A percentile compares a stretch with the other conserved stretches of the same genome.
Conservation (phyloP, 2,329 filamentous ascomycete genomes). For the Salinomyces thailandicus region DNA sequence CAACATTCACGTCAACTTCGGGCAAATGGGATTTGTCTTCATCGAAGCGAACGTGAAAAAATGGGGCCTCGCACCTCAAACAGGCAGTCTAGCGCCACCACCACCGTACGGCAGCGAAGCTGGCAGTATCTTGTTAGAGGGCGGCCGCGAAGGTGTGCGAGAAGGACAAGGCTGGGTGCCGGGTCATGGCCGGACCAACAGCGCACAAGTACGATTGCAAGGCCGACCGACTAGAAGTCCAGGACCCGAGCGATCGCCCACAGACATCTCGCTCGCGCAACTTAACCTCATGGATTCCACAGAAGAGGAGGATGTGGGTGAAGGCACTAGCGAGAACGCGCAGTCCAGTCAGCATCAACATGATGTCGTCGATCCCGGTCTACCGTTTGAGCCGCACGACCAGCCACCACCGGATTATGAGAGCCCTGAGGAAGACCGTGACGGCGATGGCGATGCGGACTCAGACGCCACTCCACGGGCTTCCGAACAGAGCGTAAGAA, state of each 20-base stretch:
- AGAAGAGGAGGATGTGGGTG: slow-evolving; percentile 42
- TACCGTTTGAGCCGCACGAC: slow-evolving; percentile 24
- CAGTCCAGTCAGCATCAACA: slow-evolving; percentile 8
- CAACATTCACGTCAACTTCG: slow-evolving; percentile 91
- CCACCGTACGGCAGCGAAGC: slow-evolving; percentile 96
- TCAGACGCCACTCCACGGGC: slow-evolving; percentile 19
- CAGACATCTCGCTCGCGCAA: slow-evolving; percentile 88
- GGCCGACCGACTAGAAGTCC: slow-evolving; percentile 63
- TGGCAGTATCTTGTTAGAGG: slow-evolving; percentile 87
- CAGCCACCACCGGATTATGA: slow-evolving; percentile 40
- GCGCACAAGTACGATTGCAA: slow-evolving; percentile 65
- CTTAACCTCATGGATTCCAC: slow-evolving; percentile 58
- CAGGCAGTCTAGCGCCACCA: slow-evolving; percentile 84
- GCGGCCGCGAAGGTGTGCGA: slow-evolving; percentile 49
- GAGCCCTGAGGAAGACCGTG: slow-evolving; percentile 27
- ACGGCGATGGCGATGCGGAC: slow-evolving; percentile 6
- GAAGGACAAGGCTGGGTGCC: slow-evolving; percentile 46
- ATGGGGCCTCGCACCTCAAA: slow-evolving; percentile 95
- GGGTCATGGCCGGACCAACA: slow-evolving; percentile 64
- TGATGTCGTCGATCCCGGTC: slow-evolving; percentile 16
- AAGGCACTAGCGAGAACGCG: slow-evolving; percentile 50
- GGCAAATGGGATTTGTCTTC: slow-evolving; percentile 95
- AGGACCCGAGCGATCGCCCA: slow-evolving; percentile 80
- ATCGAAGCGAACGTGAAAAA: slow-evolving; percentile 99
- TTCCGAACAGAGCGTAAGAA: slow-evolving; percentile 10